These are phyloP conservation scores for Alliaria petiolata DNA, from an alignment of 345 rosid genomes.

Conservation along the genomic window DNA sequence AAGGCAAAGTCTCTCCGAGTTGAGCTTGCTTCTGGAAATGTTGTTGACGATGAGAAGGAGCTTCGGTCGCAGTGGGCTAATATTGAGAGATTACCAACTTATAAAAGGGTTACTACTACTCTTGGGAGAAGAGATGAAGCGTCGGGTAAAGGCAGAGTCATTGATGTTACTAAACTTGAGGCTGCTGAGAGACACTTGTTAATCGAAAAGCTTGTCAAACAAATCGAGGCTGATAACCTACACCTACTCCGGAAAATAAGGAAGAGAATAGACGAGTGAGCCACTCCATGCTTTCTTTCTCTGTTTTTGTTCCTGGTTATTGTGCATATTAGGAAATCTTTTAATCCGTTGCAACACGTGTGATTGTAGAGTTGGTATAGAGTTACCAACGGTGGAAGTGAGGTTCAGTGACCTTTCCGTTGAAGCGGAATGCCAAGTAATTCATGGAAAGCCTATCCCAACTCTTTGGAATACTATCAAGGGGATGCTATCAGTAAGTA, in stretches of 20 bases:
- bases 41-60: slow-evolving; percentile 29
- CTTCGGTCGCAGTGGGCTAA: slow-evolving; percentile 46
- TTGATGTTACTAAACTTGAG: slow-evolving; percentile 48
- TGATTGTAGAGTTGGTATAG: slow-evolving; percentile 39
- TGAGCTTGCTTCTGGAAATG: slow-evolving; percentile 13
- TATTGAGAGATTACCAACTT: slow-evolving; percentile 53
- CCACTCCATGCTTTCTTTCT: not conserved
- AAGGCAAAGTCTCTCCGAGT: not conserved
- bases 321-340: not conserved
- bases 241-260: slow-evolving; percentile 39
- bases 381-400: slow-evolving; percentile 42
- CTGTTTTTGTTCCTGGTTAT: not conserved
- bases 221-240: slow-evolving; percentile 48
- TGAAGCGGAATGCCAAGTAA: slow-evolving; percentile 40
- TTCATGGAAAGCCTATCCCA: slow-evolving; percentile 45
- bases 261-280: slow-evolving; percentile 49
- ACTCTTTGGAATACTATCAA: slow-evolving; percentile 42
- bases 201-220: slow-evolving; percentile 50
- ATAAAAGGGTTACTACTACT: slow-evolving; percentile 42
- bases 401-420: slow-evolving; percentile 36
- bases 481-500: slow-evolving; percentile 28
- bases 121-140: slow-evolving; percentile 22
- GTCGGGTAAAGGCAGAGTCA: slow-evolving; percentile 31
- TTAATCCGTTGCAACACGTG: not conserved
- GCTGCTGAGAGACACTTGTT: slow-evolving; percentile 40